Base-by-base conservation (phyloP, 2,329 filamentous ascomycete species). In the Sclerotinia glacialis region DNA sequence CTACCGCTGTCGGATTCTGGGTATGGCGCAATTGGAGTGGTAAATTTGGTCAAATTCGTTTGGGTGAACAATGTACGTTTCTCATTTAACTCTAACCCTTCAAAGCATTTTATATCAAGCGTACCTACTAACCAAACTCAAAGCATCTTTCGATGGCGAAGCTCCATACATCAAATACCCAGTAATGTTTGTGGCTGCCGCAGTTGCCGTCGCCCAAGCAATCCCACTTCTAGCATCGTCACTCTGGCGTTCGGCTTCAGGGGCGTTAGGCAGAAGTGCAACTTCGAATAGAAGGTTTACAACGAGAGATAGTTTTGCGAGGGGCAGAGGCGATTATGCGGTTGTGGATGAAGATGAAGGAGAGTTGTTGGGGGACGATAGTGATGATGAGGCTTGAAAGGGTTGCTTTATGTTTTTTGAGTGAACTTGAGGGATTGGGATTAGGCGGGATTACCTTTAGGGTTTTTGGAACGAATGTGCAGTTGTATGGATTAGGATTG, bases 311-410 rank as follows among this genome's bases (percentile, higher is more conserved):
- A 94, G 91, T 69, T 99, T 99, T 79, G 90, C 93, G 6, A 86
- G 93, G 66, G 90, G 92, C 1, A 85, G 91, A 66, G 89, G 90
- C n/a, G 92, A 97, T 77, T 98, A 98, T 77, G 86, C 89, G 21
- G 85, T 89, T 74, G 92, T 97, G 62, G 93, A 96, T 74, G 91
- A 95, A 61, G 95, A 98, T 76, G 95, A 98, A 77, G 94, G 94
- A 59, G 94, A 98, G 81, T 80, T 99, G 72, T 80, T 99, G 46
- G 95, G 95, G 0, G 94, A 97, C 72, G 93, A 96, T 68, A 93
- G 92, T 72, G 94, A 97, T 71, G 93, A 97, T 75, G 94, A 97
- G 69, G 90, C 89, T 59, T 88, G 65, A 58, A 18, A 28, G 26
- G 7, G 21, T 23, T 50, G 31, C 2, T 23, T 12, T n/a, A 11